Evolutionary conservation across 805 yeast genomes (phyloP).

Genomic region (Candida jianshihensis): DNA sequence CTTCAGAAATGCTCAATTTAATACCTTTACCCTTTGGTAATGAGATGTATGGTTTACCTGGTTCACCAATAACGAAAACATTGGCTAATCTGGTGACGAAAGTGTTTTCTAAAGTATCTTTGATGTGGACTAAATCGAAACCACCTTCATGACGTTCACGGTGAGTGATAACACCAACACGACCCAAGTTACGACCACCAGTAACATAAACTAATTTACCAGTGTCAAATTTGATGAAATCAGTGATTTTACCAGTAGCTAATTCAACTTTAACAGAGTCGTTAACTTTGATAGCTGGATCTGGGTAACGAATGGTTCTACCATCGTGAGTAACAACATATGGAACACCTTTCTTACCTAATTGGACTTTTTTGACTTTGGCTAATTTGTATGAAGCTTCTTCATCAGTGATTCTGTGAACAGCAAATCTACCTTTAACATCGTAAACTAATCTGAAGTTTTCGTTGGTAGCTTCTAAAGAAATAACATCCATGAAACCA

Average conservation of each 20-base stretch:
- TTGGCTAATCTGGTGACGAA: conserved; percentile 91
- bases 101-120: conserved; percentile 90
- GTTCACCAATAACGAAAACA: conserved; percentile 94
- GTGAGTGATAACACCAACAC: conserved; percentile 94
- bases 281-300: conserved; percentile 92
- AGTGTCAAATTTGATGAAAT: conserved; percentile 85
- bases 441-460: conserved; percentile 99
- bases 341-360: conserved; percentile 98
- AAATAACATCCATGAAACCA: conserved; percentile 98
- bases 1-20: conserved; percentile 91
- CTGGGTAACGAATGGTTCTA: conserved; percentile 99
- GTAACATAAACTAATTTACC: conserved; percentile 90
- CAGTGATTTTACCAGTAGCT: conserved; percentile 90
- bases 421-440: conserved; percentile 98
- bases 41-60: conserved; percentile 88
- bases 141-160: conserved; percentile 98
- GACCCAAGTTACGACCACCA: conserved; percentile 98
- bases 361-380: conserved; percentile 95
- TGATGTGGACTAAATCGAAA: conserved; percentile 94
- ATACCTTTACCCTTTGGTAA: conserved; percentile 99
- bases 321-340: conserved; percentile 99
- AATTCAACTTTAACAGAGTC: conserved; percentile 97
- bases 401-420: conserved; percentile 98
- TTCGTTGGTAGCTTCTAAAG: conserved; percentile 97
- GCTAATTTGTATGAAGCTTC: conserved; percentile 98